A percentile compares a stretch with the other conserved stretches of the same genome.
Conservation (phyloP, 2,329 filamentous ascomycete species). For the Metarhizium robertsii region DNA sequence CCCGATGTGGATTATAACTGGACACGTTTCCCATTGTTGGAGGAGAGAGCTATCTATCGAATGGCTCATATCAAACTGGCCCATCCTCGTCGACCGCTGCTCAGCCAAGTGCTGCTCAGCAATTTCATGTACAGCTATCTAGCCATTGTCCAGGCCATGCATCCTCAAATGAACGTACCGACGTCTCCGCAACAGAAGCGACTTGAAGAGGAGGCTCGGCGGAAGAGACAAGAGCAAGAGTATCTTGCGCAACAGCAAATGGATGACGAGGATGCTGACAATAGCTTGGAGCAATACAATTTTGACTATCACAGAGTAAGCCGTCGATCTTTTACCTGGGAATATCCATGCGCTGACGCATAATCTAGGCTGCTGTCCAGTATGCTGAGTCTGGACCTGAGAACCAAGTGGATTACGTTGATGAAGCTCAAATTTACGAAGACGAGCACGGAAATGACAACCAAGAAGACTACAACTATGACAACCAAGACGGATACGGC, state of each 20-base stretch:
- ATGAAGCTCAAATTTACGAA: slow-evolving; percentile 44
- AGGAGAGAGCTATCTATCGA: slow-evolving; percentile 93
- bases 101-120: slow-evolving; percentile 91
- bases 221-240: slow-evolving; percentile 40
- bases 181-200: slow-evolving; percentile 66
- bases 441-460: slow-evolving; percentile 37
- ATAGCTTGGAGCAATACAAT: slow-evolving; percentile 41
- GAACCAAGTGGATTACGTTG: slow-evolving; percentile 38
- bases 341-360: slow-evolving; percentile 1
- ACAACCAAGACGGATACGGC: slow-evolving; percentile 27
- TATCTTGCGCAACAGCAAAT: slow-evolving; percentile 36
- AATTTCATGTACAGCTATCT: slow-evolving; percentile 99
- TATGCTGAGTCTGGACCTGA: slow-evolving; percentile 35
- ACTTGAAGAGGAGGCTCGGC: slow-evolving; percentile 44
- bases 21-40: slow-evolving; percentile 88
- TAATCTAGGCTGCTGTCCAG: slow-evolving; percentile 30
- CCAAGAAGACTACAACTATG: slow-evolving; percentile 27
- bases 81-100: slow-evolving; percentile 84
- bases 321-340: slow-evolving; percentile 5
- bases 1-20: slow-evolving; percentile 94
- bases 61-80: slow-evolving; percentile 99
- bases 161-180: slow-evolving; percentile 89
- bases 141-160: slow-evolving; percentile 97
- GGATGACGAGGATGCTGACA: slow-evolving; percentile 35
- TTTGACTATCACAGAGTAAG: slow-evolving; percentile 45